Conservation (phyloP, 2,329 filamentous ascomycete genomes). For the Berkeleyomyces basicola region DNA sequence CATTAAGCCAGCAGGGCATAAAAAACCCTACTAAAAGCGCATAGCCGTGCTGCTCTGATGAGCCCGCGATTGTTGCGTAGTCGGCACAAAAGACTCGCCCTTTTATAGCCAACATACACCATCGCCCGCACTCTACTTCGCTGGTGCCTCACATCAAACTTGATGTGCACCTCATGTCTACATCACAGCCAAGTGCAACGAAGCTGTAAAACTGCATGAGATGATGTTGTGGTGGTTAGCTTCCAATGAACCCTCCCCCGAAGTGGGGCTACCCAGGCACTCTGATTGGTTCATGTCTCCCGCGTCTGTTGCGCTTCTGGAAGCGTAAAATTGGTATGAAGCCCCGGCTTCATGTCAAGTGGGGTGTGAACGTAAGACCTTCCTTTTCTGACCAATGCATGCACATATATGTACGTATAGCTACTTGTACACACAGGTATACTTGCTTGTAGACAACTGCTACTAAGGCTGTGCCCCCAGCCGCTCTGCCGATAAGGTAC, state of each 20-base stretch:
- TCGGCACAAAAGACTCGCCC: too few species aligned
- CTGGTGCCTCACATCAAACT: too few species aligned
- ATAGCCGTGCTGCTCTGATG: not conserved
- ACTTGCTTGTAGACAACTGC: not conserved
- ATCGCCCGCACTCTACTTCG: too few species aligned
- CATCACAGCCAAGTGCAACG: too few species aligned
- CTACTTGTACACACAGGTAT: not conserved
- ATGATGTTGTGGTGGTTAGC: not conserved
- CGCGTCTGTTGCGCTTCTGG: conserved; percentile 11
- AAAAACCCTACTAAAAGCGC: not conserved
- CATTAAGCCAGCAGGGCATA: not conserved
- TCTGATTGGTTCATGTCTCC: conserved; percentile 7
- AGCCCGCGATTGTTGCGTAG: too few species aligned
- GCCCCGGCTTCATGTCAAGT: conserved; percentile 2
- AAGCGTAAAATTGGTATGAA: conserved; percentile 9
- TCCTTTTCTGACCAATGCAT: too few species aligned
- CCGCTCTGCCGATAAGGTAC: not conserved
- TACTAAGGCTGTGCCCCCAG: not conserved
- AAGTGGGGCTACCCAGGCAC: not conserved
- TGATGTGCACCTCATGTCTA: too few species aligned
- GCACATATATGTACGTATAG: not conserved
- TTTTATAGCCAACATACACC: too few species aligned
- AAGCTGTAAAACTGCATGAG: too few species aligned
- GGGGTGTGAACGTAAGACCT: conserved; percentile 4
- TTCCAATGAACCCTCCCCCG: not conserved